Evolutionary conservation across 2,329 filamentous ascomycete species (phyloP), one percentile per base, ranked within the genome.

Genomic region (Gliomastix tumulicola): DNA sequence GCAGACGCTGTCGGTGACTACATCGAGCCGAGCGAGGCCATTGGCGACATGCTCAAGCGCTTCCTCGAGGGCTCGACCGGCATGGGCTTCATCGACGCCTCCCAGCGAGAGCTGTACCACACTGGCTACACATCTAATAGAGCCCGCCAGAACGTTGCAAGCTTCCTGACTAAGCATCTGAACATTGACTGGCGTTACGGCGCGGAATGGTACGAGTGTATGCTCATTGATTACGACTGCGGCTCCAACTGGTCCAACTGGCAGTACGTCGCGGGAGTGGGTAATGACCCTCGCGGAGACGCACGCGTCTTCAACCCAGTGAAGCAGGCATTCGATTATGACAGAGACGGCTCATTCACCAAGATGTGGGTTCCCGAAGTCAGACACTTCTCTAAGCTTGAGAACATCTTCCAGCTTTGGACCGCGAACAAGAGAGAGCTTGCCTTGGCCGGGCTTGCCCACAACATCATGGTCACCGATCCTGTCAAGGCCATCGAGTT

Each of bases 61-160:
- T 74, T 88, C 55, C 59, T 79, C 9, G 62, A 72, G 23, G 86
- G 86, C 0, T 76, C 71, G 2, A 89, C 84, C 0, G 86, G 86
- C 4, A 81, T 84, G 52, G 82, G 82, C 0, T 65, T 90, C 11
- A 86, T 90, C 34, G 86, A 92, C 49, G 85, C 85, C 0, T 79
- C 79, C 1, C 81, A 86, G 51, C 73, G 85, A 21, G 85, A 92
- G 53, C 62, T 90, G 2, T 76, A 76, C 44, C 69, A 80, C 30
- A 90, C 85, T 0, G 86, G 85, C 0, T 89, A 88, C 54, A 88
- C 84, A 0, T 84, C 80, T 2, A 88, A 88, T 50, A 71, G 84
- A 12, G 79, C 83, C 0, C 66, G 85, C 3, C 84, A 89, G 54
- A 88, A 89, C 37, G 82, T 87, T 2, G 84, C 84, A 0, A 82